Conservation (phyloP, 2,329 filamentous ascomycete species). For the Fusarium temperatum region DNA sequence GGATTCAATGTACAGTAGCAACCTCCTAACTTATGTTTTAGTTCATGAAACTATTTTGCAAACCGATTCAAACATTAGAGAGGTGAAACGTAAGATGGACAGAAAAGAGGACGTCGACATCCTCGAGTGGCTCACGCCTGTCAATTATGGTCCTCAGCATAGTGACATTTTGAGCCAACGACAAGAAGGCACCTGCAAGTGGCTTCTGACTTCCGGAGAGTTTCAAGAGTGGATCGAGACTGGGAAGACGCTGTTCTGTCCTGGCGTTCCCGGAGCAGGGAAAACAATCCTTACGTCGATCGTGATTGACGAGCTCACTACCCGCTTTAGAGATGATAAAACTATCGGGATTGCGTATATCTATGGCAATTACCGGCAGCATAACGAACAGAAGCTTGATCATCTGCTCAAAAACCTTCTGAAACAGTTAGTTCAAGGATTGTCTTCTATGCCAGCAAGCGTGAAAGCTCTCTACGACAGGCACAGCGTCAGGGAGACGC, state of each 20-base stretch:
- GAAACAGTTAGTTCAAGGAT: background rate
- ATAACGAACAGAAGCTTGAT: rapidly evolving
- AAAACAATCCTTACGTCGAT: background rate
- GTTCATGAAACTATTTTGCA: background rate
- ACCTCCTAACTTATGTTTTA: rapidly evolving
- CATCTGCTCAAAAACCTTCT: background rate
- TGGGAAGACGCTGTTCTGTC: rapidly evolving
- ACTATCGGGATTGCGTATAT: background rate
- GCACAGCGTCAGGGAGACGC: too few species aligned
- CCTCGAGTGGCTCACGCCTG: background rate
- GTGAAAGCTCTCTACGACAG: too few species aligned
- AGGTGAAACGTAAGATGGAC: background rate
- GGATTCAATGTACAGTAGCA: too few species aligned
- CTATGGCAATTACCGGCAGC: background rate
- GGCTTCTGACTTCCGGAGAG: rapidly evolving
- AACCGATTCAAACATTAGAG: rapidly evolving
- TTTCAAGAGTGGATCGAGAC: rapidly evolving
- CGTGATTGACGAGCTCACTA: background rate
- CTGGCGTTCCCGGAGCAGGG: background rate
- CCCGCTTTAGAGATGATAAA: background rate
- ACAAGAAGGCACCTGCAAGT: background rate
- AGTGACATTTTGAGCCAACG: background rate
- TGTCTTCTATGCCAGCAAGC: background rate
- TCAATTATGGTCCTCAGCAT: rapidly evolving
- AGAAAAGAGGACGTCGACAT: rapidly evolving